Base-by-base conservation (phyloP, 1,284 basidiomycete genomes). In the Cutaneotrichosporon sp. region DNA sequence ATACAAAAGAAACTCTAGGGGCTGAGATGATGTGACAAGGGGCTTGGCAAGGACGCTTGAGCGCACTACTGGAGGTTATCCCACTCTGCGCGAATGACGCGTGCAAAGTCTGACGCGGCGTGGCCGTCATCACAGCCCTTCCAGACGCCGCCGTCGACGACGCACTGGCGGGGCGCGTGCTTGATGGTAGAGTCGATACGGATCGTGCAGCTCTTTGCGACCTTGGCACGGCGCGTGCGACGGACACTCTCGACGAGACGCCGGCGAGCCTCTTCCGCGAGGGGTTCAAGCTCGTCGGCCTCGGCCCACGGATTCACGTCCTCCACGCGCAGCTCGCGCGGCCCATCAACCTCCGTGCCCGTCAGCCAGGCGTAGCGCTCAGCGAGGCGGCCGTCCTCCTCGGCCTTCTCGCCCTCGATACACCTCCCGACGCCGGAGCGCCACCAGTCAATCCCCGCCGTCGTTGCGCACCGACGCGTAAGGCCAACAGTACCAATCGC, bases 141-240 rank as follows among this genome's bases (percentile, higher is more conserved):
- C 89, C 89, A 93, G 47, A 78, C 62, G 2, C 68, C 81, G 59
- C 88, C 88, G 65, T 86, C 74, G 34, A 75, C 87, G 34, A 90
- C 77, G 67, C 90, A 92, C 17, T 86, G 82, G 49, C 81, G 75
- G 60, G 77, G 78, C 10, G 78, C 79, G 61, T 50, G 56, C 13
- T 59, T 58, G 30, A 65, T 22, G 1, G 64, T 69, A 30, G 63
- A 66, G 2, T 81, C 85, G 66, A 92, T 88, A 46, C 88, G 69
- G 39, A 93, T 79, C 2, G 88, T 90, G 75, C 90, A 93, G 67
- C 87, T 90, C 74, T 84, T 90, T 56, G 84, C 88, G 63, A 91
- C 82, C 3, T 77, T 80, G 61, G 83, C 58, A 20, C 75, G 64
- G 49, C 78, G 62, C 1, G 80, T 83, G 21, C 76, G 65, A 40